A percentile compares a stretch with the other conserved stretches of the same genome.
phyloP scores from a whole-genome alignment of 139 green algal species.

The Chlamydomonas sp. region DNA sequence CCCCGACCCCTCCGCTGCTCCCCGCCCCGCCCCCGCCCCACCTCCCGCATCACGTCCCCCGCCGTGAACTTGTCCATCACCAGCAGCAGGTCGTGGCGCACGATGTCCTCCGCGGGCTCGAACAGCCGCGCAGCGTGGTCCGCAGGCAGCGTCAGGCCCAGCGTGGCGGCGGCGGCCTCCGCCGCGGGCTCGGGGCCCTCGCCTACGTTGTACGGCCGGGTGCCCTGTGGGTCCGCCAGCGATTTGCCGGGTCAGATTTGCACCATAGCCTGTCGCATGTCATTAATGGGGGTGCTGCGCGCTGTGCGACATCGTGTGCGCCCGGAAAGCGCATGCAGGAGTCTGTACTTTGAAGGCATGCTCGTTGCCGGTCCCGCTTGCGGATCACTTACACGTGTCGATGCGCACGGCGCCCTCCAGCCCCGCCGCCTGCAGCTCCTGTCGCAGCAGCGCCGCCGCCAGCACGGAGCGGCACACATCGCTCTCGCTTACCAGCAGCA shows the following conservation, averaged over 20 bases:
- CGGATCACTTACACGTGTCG: slow-evolving; percentile 48
- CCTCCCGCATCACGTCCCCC: slow-evolving; percentile 86
- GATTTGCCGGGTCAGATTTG: neutral
- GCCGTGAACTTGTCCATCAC: slow-evolving; percentile 91
- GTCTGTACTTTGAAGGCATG: neutral
- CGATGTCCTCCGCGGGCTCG: slow-evolving; percentile 70
- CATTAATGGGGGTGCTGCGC: too few species aligned
- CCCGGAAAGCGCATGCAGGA: neutral
- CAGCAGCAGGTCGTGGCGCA: slow-evolving; percentile 77
- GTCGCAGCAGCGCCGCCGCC: slow-evolving; percentile 65
- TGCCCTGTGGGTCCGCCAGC: slow-evolving; percentile 51
- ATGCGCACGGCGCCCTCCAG: slow-evolving; percentile 43
- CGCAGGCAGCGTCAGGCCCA: slow-evolving; percentile 47
- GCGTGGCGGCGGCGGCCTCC: slow-evolving; percentile 36
- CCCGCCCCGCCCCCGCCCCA: slow-evolving; percentile 19
- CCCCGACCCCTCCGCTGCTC: too few species aligned
- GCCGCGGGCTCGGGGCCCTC: slow-evolving; percentile 63
- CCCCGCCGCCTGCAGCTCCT: slow-evolving; percentile 43
- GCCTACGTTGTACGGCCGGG: slow-evolving; percentile 79
- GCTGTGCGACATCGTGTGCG: too few species aligned
- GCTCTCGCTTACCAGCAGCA: slow-evolving; percentile 82
- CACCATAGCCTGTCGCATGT: neutral
- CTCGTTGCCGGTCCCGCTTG: neutral
- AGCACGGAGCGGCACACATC: slow-evolving; percentile 82
- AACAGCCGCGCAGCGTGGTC: slow-evolving; percentile 58